Conservation (phyloP, 805 yeast species). For the Cyberlindnera lachancei region DNA sequence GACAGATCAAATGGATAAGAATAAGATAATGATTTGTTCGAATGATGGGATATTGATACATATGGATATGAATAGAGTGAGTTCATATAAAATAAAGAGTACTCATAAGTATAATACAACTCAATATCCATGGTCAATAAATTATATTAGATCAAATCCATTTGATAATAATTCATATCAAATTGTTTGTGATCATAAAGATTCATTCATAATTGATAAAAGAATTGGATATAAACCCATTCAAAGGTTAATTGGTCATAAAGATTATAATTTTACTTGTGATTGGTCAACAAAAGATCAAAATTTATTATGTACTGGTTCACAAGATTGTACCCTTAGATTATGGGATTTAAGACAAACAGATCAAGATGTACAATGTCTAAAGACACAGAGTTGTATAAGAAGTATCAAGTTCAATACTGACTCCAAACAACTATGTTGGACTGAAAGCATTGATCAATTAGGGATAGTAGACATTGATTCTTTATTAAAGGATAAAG, state of each 20-base stretch:
- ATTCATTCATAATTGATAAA: constrained; percentile 38
- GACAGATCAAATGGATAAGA: background rate
- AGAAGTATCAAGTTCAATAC: constrained; percentile 10
- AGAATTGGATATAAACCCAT: background rate
- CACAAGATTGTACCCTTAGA: constrained; percentile 51
- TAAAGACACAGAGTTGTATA: constrained; percentile 20
- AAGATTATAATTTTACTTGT: constrained; percentile 51
- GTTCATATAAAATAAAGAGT: too few species aligned
- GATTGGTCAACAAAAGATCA: constrained; percentile 40
- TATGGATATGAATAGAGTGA: background rate
- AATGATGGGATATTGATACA: background rate
- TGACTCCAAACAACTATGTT: constrained; percentile 42
- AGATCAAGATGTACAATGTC: constrained; percentile 2
- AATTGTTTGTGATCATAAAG: constrained; percentile 44
- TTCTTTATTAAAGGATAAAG: constrained; percentile 23
- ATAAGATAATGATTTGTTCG: background rate
- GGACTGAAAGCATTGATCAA: constrained; percentile 56
- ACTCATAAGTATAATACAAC: background rate
- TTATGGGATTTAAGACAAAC: constrained; percentile 41
- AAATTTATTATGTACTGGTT: constrained; percentile 46
- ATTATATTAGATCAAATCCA: background rate
- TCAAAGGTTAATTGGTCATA: constrained; percentile 37
- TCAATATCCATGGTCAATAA: background rate
- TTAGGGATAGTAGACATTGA: constrained; percentile 35
- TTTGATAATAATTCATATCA: constrained; percentile 15